Conservation (phyloP, 495 filamentous ascomycete species). For the Neurospora sp. region DNA sequence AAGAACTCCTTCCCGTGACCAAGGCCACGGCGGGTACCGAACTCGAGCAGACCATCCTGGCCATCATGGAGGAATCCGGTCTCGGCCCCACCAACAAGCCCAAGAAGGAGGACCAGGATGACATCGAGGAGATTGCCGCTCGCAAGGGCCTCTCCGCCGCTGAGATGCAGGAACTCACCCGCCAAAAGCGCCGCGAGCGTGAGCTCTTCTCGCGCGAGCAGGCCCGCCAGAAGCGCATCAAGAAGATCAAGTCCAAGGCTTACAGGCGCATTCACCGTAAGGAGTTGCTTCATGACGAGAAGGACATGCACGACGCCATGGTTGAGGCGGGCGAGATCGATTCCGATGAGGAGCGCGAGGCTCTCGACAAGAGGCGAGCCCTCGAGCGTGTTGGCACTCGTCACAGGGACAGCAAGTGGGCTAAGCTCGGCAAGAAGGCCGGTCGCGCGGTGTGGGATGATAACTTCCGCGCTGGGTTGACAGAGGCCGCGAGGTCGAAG, state of each 20-base stretch:
- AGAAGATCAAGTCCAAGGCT: slow-evolving; percentile 96
- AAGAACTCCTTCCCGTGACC: slow-evolving; percentile 44
- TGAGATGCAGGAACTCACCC: slow-evolving; percentile 62
- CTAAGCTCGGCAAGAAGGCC: slow-evolving; percentile 73
- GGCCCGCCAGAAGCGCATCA: slow-evolving; percentile 77
- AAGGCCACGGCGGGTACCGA: slow-evolving; percentile 57
- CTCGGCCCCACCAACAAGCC: slow-evolving; percentile 41
- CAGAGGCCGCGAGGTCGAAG: slow-evolving; percentile 72
- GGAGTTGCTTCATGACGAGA: slow-evolving; percentile 61
- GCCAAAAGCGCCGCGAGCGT: slow-evolving; percentile 66
- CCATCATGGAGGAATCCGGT: slow-evolving; percentile 82
- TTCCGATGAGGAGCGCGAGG: slow-evolving; percentile 68
- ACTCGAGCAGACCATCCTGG: slow-evolving; percentile 72
- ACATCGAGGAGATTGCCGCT: slow-evolving; percentile 57
- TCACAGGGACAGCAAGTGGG: slow-evolving; percentile 90
- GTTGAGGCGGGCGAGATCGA: slow-evolving; percentile 53
- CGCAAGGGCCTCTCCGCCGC: slow-evolving; percentile 41
- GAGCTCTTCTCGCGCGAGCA: slow-evolving; percentile 91
- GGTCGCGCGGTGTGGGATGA: slow-evolving; percentile 76
- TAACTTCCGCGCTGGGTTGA: slow-evolving; percentile 63
- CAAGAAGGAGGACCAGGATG: slow-evolving; percentile 48
- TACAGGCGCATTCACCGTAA: slow-evolving; percentile 88
- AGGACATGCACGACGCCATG: slow-evolving; percentile 61
- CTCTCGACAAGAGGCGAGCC: slow-evolving; percentile 68
- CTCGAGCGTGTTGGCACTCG: slow-evolving; percentile 82